These are phyloP conservation scores for Chloris gayana DNA, from an alignment of 176 grass and related monocot genomes.

Conservation along the genomic window DNA sequence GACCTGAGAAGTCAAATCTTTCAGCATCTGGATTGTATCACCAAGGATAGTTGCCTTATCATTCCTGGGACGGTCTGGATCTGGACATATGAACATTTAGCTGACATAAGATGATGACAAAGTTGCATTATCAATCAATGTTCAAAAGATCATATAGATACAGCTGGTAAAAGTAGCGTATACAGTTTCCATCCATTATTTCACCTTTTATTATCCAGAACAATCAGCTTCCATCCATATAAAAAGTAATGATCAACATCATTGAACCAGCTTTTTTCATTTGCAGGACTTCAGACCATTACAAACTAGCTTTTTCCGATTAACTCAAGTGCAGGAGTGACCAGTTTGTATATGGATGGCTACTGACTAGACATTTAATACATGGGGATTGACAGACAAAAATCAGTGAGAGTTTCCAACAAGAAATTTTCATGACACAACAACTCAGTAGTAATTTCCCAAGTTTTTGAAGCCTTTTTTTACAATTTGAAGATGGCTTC, in stretches of 20 bases:
- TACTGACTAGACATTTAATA: too few relatives aligned
- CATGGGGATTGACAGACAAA: too few relatives aligned
- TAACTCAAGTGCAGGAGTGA: not conserved
- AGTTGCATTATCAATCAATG: not conserved
- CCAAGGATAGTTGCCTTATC: constrained; percentile 83
- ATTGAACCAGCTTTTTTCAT: not conserved
- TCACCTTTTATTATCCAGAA: constrained; percentile 18
- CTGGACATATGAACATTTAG: constrained; percentile 52
- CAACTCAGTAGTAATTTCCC: not conserved
- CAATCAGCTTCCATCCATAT: not conserved
- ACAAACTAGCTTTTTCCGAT: not conserved
- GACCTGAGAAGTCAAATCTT: constrained; percentile 78
- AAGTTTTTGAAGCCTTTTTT: not conserved
- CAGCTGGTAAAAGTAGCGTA: not conserved
- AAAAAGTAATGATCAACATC: not conserved
- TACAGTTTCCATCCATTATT: not conserved
- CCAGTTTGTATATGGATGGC: too few relatives aligned
- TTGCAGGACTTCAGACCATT: not conserved
- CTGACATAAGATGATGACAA: constrained; percentile 23
- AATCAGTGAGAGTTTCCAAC: too few relatives aligned
- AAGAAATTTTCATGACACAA: not conserved
- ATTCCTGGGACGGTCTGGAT: constrained; percentile 81
- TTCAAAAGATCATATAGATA: constrained; percentile 2
- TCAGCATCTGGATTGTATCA: constrained; percentile 80
- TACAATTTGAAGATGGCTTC: too few relatives aligned